Conservation (phyloP, 176 grass and related monocot genomes). For the Phoenix dactylifera region DNA sequence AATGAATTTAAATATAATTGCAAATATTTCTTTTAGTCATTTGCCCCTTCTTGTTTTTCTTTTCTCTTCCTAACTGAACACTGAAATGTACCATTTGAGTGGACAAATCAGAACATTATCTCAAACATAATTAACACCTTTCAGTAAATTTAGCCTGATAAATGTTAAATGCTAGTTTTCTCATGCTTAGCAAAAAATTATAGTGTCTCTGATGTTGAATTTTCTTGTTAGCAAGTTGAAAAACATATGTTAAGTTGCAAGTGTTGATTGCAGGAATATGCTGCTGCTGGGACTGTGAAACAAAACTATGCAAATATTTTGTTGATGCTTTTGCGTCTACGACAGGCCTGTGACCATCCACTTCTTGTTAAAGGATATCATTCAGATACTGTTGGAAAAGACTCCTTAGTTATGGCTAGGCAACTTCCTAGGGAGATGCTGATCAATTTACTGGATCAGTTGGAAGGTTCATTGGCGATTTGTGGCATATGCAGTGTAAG, state of each 20-base stretch:
- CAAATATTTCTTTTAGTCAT: too few species aligned
- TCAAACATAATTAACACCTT: too few species aligned
- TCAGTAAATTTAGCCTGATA: too few species aligned
- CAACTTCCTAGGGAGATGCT: conserved; percentile 64
- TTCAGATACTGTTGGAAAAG: conserved; percentile 54
- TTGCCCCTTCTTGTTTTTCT: too few species aligned
- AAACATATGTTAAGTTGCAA: conserved; percentile 9
- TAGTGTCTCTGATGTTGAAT: too few species aligned
- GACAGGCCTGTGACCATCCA: conserved; percentile 96
- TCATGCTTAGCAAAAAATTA: too few species aligned
- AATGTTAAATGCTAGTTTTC: too few species aligned
- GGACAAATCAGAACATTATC: too few species aligned
- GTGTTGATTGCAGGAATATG: conserved; percentile 57
- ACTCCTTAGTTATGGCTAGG: conserved; percentile 82
- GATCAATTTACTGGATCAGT: conserved; percentile 62
- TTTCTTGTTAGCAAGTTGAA: too few species aligned
- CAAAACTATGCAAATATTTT: conserved; percentile 98
- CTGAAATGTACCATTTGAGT: too few species aligned
- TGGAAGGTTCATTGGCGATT: conserved; percentile 57
- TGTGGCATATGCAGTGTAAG: conserved; percentile 84
- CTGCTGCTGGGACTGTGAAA: conserved; percentile 90
- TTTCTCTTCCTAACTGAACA: too few species aligned
- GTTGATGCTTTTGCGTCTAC: conserved; percentile 76
- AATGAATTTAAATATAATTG: too few species aligned
- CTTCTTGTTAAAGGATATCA: conserved; percentile 78